Evolutionary conservation across 1,284 basidiomycete genomes (phyloP), one percentile per base, ranked within the genome.

Genomic region (Cerioporus squamosus): DNA sequence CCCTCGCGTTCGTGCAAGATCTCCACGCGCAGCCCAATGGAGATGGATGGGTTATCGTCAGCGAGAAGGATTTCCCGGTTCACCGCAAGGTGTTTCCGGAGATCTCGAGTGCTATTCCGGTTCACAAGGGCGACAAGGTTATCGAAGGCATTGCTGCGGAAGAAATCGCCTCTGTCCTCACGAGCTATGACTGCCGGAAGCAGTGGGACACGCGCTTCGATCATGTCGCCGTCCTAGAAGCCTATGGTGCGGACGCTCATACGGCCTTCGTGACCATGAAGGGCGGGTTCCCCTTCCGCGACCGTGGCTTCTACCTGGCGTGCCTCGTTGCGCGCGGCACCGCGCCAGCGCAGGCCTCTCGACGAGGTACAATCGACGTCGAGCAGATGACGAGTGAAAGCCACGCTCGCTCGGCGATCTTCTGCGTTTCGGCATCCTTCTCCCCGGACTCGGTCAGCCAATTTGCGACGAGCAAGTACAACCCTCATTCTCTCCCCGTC

Each of bases 71-170:
- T 9, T 77, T 97, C 44, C 81, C 88, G 9, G 83, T 98, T 5
- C 87, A 93, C 61, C 87, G 90, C 63, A 91, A 91, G 67, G 72
- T 89, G 17, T 86, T 88, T 10, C 80, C 89, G 2, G 87, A 91
- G 53, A 85, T 98, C 15, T 97, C 95, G 8, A 81, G 88, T 8
- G 81, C 85, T 44, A 86, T 97, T 46, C 92, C 94, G 0, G 87
- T 98, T 4, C 91, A 96, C 70, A 90, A 90, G 60, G 94, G 93
- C 0, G 90, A 93, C 70, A 93, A 95, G 73, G 94, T 99, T 60
- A 90, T 99, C 47, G 92, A 98, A 71, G 96, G 97, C 1, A 85
- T 97, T 9, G 93, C 94, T 0, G 96, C 96, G 0, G 97, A 98
- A 68, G 97, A 99, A 69, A 79, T 97, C 15, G 88, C 86, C 0